A percentile compares a stretch with the other conserved stretches of the same genome.
Evolutionary conservation across 2,329 filamentous ascomycete species (phyloP).

Genomic region (Tolypocladium album): DNA sequence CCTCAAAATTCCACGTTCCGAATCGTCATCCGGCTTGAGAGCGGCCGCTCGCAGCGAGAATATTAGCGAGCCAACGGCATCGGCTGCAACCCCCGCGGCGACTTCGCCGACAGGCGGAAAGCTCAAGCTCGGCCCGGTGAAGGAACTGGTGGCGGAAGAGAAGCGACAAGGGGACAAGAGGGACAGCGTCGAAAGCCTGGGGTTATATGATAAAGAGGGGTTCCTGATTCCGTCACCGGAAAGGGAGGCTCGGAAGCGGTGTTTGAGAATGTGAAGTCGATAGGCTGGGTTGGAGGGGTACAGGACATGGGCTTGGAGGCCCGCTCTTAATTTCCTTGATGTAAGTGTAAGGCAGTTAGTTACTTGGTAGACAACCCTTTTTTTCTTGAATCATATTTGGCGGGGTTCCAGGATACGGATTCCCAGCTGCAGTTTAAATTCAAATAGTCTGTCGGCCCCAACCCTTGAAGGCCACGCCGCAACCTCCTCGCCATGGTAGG

Average conservation of each 20-base stretch:
- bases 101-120: conserved; percentile 2
- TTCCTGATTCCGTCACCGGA: conserved; percentile 32
- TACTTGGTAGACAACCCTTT: background rate
- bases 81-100: conserved; percentile 1
- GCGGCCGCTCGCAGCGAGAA: conserved; percentile 10
- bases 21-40: conserved; percentile 5
- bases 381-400: background rate
- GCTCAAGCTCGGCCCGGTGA: conserved; percentile 14
- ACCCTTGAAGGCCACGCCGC: background rate
- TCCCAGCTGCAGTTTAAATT: background rate
- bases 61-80: conserved; percentile 6
- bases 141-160: conserved; percentile 13
- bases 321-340: background rate
- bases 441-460: background rate
- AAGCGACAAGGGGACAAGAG: conserved; percentile 10
- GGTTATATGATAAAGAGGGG: conserved; percentile 34
- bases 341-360: background rate
- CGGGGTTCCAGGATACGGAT: background rate
- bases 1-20: conserved; percentile 6
- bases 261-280: conserved; percentile 3
- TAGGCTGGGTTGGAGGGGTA: background rate
- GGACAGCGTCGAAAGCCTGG: conserved; percentile 26
- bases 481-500: too few relatives aligned
- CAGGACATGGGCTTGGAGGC: background rate
- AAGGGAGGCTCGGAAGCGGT: conserved; percentile 11